These are phyloP conservation scores for Chlorella sp. DNA, from an alignment of 139 green algal genomes.

Conservation along the genomic window DNA sequence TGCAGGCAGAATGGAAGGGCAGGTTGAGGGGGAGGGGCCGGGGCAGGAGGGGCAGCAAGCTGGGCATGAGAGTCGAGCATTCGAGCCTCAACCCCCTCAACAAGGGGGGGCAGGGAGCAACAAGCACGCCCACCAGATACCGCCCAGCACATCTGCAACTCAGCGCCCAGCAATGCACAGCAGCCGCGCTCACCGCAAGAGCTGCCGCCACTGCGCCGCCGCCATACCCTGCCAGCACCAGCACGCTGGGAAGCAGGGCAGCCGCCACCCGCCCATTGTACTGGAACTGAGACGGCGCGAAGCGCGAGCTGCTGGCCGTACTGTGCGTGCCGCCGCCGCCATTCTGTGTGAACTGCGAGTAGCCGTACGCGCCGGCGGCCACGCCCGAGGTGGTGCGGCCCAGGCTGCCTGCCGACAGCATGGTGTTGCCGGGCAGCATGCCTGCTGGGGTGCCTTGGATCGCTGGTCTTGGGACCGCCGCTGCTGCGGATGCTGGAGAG, in stretches of 20 bases:
- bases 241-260: conserved; percentile 76
- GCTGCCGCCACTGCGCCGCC: conserved; percentile 70
- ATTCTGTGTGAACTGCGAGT: too few species aligned
- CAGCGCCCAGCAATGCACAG: neutral
- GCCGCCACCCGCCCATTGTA: conserved; percentile 83
- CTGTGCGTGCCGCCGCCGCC: too few species aligned
- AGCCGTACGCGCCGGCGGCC: too few species aligned
- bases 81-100: too few species aligned
- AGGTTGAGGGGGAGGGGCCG: neutral
- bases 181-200: conserved; percentile 64
- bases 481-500: too few species aligned
- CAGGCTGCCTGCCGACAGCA: neutral
- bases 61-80: too few species aligned
- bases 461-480: too few species aligned
- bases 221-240: conserved; percentile 75
- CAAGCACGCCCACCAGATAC: too few species aligned
- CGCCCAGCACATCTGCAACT: too few species aligned
- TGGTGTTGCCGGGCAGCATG: neutral
- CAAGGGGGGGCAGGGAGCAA: too few species aligned
- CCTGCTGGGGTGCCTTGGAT: too few species aligned
- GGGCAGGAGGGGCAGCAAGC: too few species aligned
- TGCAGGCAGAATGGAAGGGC: neutral
- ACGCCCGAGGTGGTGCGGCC: neutral
- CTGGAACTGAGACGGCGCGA: conserved; percentile 64
- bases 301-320: conserved; percentile 32